Evolutionary conservation across 2,329 filamentous ascomycete species (phyloP).

Genomic region (Xylaria sp.): DNA sequence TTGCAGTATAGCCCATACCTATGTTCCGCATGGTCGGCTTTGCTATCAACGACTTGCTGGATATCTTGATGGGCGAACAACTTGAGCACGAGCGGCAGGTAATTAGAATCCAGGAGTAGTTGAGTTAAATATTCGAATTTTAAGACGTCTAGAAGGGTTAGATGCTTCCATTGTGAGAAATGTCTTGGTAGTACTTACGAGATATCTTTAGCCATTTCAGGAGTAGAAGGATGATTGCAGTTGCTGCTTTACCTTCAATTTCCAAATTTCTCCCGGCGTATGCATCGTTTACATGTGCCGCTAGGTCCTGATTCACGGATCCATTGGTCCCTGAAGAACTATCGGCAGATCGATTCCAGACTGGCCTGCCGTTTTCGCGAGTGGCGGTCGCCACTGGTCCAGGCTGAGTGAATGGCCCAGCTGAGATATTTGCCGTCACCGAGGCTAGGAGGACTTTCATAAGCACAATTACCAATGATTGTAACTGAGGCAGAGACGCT

Average conservation of each 20-base stretch:
- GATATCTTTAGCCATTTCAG: constrained; percentile 97
- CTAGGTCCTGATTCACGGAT: constrained; percentile 44
- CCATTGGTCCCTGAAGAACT: constrained; percentile 41
- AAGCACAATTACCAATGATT: constrained; percentile 91
- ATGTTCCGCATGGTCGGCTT: constrained; percentile 79
- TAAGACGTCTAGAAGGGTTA: constrained; percentile 70
- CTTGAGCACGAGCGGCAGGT: constrained; percentile 89
- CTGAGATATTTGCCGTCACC: constrained; percentile 77
- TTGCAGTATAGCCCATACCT: constrained; percentile 60
- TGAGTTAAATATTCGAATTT: constrained; percentile 97
- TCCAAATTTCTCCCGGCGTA: constrained; percentile 79
- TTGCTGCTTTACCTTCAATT: constrained; percentile 88
- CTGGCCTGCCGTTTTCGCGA: constrained; percentile 48
- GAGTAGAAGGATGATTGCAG: constrained; percentile 84
- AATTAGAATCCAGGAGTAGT: constrained; percentile 91
- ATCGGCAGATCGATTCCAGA: constrained; percentile 40
- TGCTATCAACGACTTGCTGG: constrained; percentile 85
- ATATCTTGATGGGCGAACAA: constrained; percentile 94
- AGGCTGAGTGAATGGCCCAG: constrained; percentile 59
- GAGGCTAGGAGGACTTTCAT: constrained; percentile 87
- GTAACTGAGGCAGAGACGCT: constrained; percentile 80
- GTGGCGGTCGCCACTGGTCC: constrained; percentile 47
- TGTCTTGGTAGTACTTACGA: constrained; percentile 63
- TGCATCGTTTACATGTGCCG: constrained; percentile 73
- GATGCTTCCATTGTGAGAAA: background rate